phyloP scores from a whole-genome alignment of 371 early-diverging fungal genomes.

The Gilbertella persicaria region DNA sequence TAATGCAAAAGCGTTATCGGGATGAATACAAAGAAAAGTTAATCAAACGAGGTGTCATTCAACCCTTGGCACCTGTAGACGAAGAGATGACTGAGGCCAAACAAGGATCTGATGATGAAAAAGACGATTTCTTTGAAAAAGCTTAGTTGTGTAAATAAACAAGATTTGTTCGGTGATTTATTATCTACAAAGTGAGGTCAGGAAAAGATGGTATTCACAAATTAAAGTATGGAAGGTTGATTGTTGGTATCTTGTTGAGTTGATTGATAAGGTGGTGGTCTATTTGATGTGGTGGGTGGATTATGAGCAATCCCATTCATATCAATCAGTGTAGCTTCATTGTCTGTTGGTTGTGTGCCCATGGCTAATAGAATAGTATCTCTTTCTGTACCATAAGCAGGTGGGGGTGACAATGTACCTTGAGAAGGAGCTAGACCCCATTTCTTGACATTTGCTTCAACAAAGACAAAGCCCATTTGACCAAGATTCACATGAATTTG shows the following conservation, averaged over 20 bases:
- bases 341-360: neutral
- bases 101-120: constrained; percentile 13
- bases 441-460: constrained; percentile 84
- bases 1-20: constrained; percentile 32
- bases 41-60: constrained; percentile 23
- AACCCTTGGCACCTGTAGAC: constrained; percentile 21
- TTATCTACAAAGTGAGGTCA: neutral
- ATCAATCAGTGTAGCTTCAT: constrained; percentile 11
- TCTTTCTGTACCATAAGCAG: constrained; percentile 60
- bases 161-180: neutral
- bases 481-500: constrained; percentile 66
- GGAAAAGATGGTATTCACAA: constrained; percentile 5
- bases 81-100: constrained; percentile 9
- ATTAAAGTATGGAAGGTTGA: neutral
- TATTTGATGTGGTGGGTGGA: neutral
- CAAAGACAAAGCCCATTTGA: constrained; percentile 62
- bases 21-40: constrained; percentile 31
- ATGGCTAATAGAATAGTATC: constrained; percentile 47
- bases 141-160: constrained; percentile 2
- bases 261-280: constrained; percentile 14
- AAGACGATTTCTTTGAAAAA: constrained; percentile 36
- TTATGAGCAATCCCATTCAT: constrained; percentile 10
- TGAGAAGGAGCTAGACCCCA: constrained; percentile 79
- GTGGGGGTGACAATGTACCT: constrained; percentile 72
- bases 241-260: constrained; percentile 4